Base-by-base conservation (phyloP, 371 early-diverging fungal genomes). In the Rhizopus stolonifer region DNA sequence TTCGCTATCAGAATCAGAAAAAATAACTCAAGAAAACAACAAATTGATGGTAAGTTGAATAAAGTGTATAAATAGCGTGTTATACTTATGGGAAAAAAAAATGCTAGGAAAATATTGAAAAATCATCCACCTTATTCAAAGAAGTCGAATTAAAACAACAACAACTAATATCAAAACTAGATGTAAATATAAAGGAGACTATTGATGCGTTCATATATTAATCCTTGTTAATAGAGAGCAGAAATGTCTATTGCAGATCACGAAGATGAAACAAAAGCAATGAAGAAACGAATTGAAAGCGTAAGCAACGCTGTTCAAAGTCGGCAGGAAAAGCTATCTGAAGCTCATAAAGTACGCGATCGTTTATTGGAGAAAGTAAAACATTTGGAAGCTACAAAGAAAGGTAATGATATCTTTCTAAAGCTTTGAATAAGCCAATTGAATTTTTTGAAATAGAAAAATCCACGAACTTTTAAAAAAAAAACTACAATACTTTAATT, bases 371-470 rank as follows among this genome's bases (percentile, higher is more conserved):
- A 23, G 22, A 56, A 51, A 40, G 56, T 56, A 18, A 52, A 26
- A 22, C 43, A 48, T 18, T n/a, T 61, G 6, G 56, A 61, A n/a
- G 26, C 21, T 3, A 56, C 47, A 21, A 55, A 58, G 39, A 60
- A 39, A 25, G 29, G n/a, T 42, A 42, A 5, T 19, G 19, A n/a
- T n/a, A 15, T n/a, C 38, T 15, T n/a, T n/a, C n/a, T n/a, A n/a
- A n/a, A n/a, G n/a, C n/a, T n/a, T n/a, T n/a, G n/a, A n/a, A n/a
- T n/a, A n/a, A n/a, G n/a, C n/a, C n/a, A n/a, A n/a, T n/a, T n/a
- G n/a, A n/a, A n/a, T n/a, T n/a, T n/a, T n/a, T n/a, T n/a, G n/a
- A n/a, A n/a, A n/a, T n/a, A n/a, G n/a, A n/a, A n/a, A n/a, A n/a
- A n/a, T n/a, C n/a, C n/a, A n/a, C n/a, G n/a, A n/a, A n/a, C n/a